Conservation (phyloP, 306 rosid species). For the Purshia tridentata region DNA sequence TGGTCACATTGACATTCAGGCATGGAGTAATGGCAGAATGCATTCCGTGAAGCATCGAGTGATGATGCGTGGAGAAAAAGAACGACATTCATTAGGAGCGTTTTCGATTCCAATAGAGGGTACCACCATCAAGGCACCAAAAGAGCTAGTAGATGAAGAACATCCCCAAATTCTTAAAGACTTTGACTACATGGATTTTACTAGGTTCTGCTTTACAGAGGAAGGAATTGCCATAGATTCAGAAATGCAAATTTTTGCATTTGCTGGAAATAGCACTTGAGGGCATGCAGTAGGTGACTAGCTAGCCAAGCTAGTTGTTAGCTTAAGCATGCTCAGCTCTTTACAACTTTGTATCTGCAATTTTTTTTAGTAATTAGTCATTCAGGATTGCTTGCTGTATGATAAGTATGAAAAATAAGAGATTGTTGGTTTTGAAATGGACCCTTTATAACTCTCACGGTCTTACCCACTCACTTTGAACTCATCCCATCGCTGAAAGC, state of each 20-base stretch:
- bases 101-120: slow-evolving; percentile 15
- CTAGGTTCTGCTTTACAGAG: not conserved
- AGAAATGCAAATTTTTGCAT: slow-evolving; percentile 1
- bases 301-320: no score
- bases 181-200: not conserved
- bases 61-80: slow-evolving; percentile 10
- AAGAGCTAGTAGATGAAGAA: slow-evolving; percentile 17
- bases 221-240: not conserved
- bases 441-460: not conserved
- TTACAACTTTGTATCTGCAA: no score
- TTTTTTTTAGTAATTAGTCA: no score
- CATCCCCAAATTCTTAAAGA: not conserved
- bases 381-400: no score
- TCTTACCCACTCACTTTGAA: not conserved
- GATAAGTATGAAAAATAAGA: no score
- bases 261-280: slow-evolving; percentile 9
- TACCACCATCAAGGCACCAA: slow-evolving; percentile 9
- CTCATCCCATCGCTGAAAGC: not conserved
- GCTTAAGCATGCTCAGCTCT: no score
- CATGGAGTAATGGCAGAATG: slow-evolving; percentile 30
- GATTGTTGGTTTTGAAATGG: no score
- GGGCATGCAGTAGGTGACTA: slow-evolving; percentile 20
- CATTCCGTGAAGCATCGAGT: slow-evolving; percentile 12
- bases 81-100: slow-evolving; percentile 11
- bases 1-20: no score